phyloP scores from a whole-genome alignment of 805 yeast species.

The Ogataea glucozyma region DNA sequence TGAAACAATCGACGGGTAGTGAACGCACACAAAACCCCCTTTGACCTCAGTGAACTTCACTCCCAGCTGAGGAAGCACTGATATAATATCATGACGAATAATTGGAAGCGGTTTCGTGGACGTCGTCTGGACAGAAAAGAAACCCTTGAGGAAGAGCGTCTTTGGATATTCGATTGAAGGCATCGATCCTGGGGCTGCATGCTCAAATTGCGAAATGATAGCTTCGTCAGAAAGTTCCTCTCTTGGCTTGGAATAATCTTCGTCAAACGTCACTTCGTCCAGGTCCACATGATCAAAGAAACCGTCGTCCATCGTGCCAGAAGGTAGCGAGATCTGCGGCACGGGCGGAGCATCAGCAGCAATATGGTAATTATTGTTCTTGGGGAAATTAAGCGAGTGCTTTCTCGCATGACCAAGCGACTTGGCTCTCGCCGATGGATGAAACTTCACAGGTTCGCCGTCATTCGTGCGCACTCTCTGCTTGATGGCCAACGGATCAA shows the following conservation, averaged over 20 bases:
- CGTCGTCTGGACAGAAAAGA: constrained; percentile 92
- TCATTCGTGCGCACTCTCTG: constrained; percentile 11
- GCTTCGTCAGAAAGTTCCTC: constrained; percentile 47
- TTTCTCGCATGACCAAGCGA: constrained; percentile 80
- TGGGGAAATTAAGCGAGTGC: constrained; percentile 48
- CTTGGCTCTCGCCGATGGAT: constrained; percentile 86
- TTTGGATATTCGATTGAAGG: constrained; percentile 93
- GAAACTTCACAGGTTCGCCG: constrained; percentile 40
- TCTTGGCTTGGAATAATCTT: constrained; percentile 26
- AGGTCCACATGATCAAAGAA: constrained; percentile 58
- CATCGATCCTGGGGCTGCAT: constrained; percentile 77
- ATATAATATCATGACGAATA: constrained; percentile 79
- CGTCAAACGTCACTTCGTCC: constrained; percentile 35
- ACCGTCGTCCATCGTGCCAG: constrained; percentile 48
- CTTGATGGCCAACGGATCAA: constrained; percentile 10
- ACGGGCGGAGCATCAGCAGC: constrained; percentile 43
- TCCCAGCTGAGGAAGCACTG: constrained; percentile 71
- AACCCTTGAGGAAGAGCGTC: constrained; percentile 87
- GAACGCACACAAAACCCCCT: constrained; percentile 90
- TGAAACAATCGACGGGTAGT: constrained; percentile 49
- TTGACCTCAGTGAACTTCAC: constrained; percentile 85
- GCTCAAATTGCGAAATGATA: constrained; percentile 43
- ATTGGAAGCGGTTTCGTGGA: constrained; percentile 90
- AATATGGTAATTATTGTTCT: constrained; percentile 19
- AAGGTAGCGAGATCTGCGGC: constrained; percentile 36